Conservation (phyloP, 2,329 filamentous ascomycete genomes). For the Elsinoe fawcettii region DNA sequence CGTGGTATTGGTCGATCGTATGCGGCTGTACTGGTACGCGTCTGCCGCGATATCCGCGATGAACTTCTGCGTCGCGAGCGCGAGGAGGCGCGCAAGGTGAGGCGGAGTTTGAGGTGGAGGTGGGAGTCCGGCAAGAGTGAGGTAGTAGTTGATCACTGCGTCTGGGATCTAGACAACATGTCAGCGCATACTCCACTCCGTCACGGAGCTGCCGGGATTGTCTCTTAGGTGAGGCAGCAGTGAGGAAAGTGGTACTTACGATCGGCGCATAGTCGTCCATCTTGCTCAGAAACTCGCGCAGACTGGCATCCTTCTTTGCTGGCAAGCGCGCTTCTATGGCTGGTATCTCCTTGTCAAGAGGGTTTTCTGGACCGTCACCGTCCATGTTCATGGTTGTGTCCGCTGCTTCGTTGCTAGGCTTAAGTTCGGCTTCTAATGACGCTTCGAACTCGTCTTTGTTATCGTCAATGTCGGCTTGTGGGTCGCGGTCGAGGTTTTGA, state of each 20-base stretch:
- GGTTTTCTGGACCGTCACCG: slow-evolving; percentile 30
- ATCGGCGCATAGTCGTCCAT: slow-evolving; percentile 99
- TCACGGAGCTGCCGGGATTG: no score
- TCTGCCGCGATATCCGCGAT: slow-evolving; percentile 95
- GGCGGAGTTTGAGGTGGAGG: slow-evolving; percentile 85
- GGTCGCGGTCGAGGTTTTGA: slow-evolving; percentile 7
- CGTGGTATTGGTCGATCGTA: slow-evolving; percentile 84
- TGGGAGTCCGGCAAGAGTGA: slow-evolving; percentile 88
- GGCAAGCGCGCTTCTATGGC: slow-evolving; percentile 57
- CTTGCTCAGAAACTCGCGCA: slow-evolving; percentile 87
- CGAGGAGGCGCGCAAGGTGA: slow-evolving; percentile 83
- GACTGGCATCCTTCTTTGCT: slow-evolving; percentile 80
- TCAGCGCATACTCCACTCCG: neutral
- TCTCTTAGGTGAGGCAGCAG: neutral
- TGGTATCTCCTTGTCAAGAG: slow-evolving; percentile 27
- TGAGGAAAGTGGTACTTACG: slow-evolving; percentile 48
- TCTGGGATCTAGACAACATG: slow-evolving; percentile 69
- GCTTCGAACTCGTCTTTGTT: slow-evolving; percentile 34
- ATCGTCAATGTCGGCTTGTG: slow-evolving; percentile 13
- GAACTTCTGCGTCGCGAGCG: slow-evolving; percentile 98
- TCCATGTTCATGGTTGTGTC: slow-evolving; percentile 28
- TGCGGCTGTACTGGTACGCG: slow-evolving; percentile 94
- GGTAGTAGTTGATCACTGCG: slow-evolving; percentile 95
- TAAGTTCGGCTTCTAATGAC: slow-evolving; percentile 36
- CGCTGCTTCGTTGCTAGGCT: slow-evolving; percentile 17